Percentiles rank a stretch among this genome's conserved stretches.
Evolutionary conservation across 352 stramenopile species (phyloP).

Genomic region (Phytophthora sp.): DNA sequence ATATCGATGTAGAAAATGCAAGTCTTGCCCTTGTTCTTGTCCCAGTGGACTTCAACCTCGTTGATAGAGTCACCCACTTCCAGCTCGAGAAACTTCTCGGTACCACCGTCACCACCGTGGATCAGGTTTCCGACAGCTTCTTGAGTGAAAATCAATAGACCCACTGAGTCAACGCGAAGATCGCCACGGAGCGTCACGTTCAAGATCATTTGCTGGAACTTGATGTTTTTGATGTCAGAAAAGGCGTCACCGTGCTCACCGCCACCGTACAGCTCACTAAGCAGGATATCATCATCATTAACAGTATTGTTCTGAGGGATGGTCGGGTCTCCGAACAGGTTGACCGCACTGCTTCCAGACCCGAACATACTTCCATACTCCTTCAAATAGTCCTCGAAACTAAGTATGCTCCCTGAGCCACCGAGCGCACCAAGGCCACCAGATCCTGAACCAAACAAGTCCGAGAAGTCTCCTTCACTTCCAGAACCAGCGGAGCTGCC

Average conservation of each 20-base stretch:
- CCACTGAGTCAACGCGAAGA: constrained; percentile 18
- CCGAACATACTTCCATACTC: constrained; percentile 21
- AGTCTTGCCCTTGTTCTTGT: constrained; percentile 29
- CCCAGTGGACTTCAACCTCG: constrained; percentile 30
- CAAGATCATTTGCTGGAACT: constrained; percentile 24
- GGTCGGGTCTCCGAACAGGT: constrained; percentile 21
- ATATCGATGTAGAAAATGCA: constrained; percentile 34
- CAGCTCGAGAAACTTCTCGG: constrained; percentile 11
- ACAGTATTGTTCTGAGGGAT: constrained; percentile 27
- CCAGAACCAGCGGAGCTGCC: constrained; percentile 13
- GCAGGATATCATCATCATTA: constrained; percentile 20
- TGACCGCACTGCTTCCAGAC: constrained; percentile 11
- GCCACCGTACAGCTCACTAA: constrained; percentile 21
- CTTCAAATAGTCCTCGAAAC: constrained; percentile 21
- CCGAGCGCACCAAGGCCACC: neutral
- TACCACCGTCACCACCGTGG: constrained; percentile 27
- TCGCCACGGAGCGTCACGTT: constrained; percentile 33
- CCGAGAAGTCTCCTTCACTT: constrained; percentile 9
- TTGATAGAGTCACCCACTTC: constrained; percentile 16
- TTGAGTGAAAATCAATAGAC: constrained; percentile 13
- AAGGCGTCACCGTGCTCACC: constrained; percentile 25
- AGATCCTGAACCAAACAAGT: neutral
- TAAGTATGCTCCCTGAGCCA: constrained; percentile 9
- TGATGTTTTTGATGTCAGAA: constrained; percentile 35
- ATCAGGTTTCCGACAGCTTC: constrained; percentile 16